A percentile compares a stretch with the other conserved stretches of the same genome.
Evolutionary conservation across 495 filamentous ascomycete species (phyloP).

Genomic region (Penicillium antarcticum): DNA sequence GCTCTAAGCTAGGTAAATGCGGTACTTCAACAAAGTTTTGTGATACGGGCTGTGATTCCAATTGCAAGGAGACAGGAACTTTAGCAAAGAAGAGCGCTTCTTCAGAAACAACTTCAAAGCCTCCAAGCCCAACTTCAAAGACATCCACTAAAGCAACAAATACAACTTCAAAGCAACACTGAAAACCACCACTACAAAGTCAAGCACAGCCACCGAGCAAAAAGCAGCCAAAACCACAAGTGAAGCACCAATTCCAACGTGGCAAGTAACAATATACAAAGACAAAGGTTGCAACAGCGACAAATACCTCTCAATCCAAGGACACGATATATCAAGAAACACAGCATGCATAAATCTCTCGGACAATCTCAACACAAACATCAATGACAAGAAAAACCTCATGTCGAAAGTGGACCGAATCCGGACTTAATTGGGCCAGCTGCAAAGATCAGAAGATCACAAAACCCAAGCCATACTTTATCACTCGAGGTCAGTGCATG

Average conservation of each 20-base stretch:
- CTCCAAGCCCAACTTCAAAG: background rate
- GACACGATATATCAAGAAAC: constrained; percentile 1
- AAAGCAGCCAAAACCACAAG: background rate
- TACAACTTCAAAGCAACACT: background rate
- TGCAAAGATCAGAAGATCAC: background rate
- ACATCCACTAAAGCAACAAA: background rate
- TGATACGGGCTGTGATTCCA: background rate
- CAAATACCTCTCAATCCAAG: constrained; percentile 6
- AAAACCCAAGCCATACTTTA: background rate
- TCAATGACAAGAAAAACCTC: background rate
- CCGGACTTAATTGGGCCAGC: background rate
- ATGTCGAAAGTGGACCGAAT: constrained; percentile 10
- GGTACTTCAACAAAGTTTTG: background rate
- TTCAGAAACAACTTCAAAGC: background rate
- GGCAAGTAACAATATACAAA: background rate
- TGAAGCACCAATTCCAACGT: background rate
- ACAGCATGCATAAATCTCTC: background rate
- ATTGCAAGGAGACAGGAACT: background rate
- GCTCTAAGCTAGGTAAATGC: constrained; percentile 3
- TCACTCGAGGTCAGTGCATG: background rate
- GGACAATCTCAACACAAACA: background rate
- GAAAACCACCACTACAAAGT: background rate
- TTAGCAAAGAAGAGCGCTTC: background rate
- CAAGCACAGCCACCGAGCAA: background rate
- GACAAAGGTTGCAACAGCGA: background rate